Conservation (phyloP, 2,329 filamentous ascomycete species). For the Fusarium brachygibbosum region DNA sequence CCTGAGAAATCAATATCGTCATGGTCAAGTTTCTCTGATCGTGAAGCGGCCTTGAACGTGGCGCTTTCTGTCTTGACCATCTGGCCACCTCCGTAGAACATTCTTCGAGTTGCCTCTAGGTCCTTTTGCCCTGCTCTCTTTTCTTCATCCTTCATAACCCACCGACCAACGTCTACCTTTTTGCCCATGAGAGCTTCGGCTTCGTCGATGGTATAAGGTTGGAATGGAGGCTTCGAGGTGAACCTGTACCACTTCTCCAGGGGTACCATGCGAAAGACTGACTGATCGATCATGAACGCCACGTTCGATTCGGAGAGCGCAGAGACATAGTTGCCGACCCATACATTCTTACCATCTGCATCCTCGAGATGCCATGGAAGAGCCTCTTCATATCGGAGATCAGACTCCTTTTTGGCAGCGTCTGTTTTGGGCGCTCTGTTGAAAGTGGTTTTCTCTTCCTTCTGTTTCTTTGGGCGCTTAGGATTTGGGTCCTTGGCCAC, state of each 20-base stretch:
- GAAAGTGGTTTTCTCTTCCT: constrained; percentile 88
- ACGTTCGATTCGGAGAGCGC: constrained; percentile 89
- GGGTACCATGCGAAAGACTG: constrained; percentile 86
- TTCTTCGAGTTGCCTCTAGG: constrained; percentile 69
- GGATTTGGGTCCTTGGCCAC: constrained; percentile 71
- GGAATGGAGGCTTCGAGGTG: constrained; percentile 82
- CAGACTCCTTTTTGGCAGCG: constrained; percentile 80
- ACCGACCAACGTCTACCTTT: constrained; percentile 81
- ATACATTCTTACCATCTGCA: constrained; percentile 93
- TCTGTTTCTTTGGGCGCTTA: constrained; percentile 72
- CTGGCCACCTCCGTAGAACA: constrained; percentile 66
- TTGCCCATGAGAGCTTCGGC: constrained; percentile 87
- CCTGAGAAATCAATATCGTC: constrained; percentile 76
- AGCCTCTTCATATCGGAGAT: constrained; percentile 91
- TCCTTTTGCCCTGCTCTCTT: constrained; percentile 69
- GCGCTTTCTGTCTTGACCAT: constrained; percentile 77
- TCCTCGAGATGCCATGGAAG: constrained; percentile 98
- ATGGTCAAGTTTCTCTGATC: constrained; percentile 76
- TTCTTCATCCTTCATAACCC: constrained; percentile 80
- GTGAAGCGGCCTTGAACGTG: constrained; percentile 72
- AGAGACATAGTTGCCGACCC: constrained; percentile 91
- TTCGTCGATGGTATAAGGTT: constrained; percentile 83
- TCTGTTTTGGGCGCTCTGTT: constrained; percentile 84
- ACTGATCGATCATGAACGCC: constrained; percentile 78
- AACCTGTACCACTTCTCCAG: constrained; percentile 97